These are phyloP conservation scores for Drosera spatulata DNA, from an alignment of 179 eudicot species.

Conservation along the genomic window DNA sequence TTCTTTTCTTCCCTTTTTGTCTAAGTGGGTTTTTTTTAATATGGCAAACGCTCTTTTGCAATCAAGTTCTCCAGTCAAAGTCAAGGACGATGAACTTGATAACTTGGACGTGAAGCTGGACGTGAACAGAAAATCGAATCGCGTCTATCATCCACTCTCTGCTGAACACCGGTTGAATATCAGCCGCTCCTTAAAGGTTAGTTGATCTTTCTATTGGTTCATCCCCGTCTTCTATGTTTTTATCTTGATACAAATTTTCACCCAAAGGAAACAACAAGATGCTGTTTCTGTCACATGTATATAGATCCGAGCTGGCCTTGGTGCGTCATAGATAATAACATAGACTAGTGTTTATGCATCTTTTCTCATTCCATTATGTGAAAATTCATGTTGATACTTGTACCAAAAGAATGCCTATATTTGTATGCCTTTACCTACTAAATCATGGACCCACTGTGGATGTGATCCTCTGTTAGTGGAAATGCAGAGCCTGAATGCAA, in stretches of 20 bases:
- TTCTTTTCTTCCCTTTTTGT: background rate
- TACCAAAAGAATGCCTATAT: too few species aligned
- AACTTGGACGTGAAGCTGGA: slow-evolving; percentile 59
- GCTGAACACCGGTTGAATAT: slow-evolving; percentile 90
- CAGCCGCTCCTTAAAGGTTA: slow-evolving; percentile 90
- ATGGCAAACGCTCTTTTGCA: slow-evolving; percentile 3
- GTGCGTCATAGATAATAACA: too few species aligned
- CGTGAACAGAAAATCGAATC: slow-evolving; percentile 55
- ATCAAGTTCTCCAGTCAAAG: slow-evolving; percentile 79
- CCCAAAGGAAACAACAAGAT: background rate
- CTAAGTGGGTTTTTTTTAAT: background rate
- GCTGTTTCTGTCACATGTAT: background rate
- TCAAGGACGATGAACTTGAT: slow-evolving; percentile 91
- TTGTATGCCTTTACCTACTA: background rate
- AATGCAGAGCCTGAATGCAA: slow-evolving; percentile 97
- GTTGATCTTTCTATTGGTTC: slow-evolving; percentile 16
- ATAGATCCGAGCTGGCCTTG: background rate
- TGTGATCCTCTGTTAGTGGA: slow-evolving; percentile 73
- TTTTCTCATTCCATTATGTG: too few species aligned
- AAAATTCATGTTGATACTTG: too few species aligned
- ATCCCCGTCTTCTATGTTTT: background rate
- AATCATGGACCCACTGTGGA: slow-evolving; percentile 6
- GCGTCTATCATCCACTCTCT: slow-evolving; percentile 65
- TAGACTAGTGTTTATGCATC: too few species aligned
- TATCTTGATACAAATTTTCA: background rate